Conservation (phyloP, 78 protist species). For the Dictyostelium intermedium region DNA sequence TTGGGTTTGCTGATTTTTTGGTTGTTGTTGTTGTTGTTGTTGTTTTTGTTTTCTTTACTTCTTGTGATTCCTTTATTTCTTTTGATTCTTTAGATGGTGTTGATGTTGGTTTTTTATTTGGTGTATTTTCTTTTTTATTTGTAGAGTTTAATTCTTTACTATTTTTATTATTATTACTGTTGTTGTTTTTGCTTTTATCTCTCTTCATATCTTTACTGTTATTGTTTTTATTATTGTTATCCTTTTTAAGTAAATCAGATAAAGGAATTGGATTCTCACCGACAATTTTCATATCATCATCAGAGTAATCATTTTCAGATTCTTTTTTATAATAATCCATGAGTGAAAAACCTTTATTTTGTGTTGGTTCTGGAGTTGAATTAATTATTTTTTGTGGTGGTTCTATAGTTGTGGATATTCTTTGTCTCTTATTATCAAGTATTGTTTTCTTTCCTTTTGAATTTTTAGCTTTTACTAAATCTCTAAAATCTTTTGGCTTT, state of each 20-base stretch:
- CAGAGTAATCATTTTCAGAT: conserved; percentile 1
- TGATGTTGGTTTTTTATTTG: not conserved
- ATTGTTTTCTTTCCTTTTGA: not conserved
- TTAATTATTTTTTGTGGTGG: not conserved
- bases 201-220: not conserved
- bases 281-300: conserved; percentile 15
- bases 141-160: not conserved
- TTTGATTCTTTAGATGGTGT: not conserved
- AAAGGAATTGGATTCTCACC: not conserved
- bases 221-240: not conserved
- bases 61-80: too few species aligned
- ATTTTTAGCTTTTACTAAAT: not conserved
- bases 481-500: conserved; percentile 2
- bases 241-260: not conserved
- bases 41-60: not conserved
- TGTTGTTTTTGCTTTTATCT: not conserved
- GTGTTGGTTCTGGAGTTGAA: not conserved
- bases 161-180: not conserved
- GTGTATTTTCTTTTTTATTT: not conserved
- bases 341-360: not conserved
- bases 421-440: not conserved
- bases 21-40: too few species aligned
- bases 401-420: not conserved
- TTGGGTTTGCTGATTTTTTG: not conserved
- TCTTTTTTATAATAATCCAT: not conserved